Conservation (phyloP, 2,329 filamentous ascomycete genomes). For the Chaetomium strumarium region DNA sequence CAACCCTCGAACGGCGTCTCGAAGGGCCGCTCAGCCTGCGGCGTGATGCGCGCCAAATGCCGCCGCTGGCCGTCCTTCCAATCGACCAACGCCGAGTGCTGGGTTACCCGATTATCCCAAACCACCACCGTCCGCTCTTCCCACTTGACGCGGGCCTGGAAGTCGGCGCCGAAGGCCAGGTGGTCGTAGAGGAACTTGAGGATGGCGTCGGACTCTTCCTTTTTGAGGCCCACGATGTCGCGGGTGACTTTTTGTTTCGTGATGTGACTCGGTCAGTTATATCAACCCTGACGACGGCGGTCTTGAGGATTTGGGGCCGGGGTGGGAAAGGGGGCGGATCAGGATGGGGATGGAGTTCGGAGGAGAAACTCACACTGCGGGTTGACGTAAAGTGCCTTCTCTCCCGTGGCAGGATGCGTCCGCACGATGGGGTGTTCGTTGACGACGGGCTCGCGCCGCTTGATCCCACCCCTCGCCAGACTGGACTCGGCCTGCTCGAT, state of each 20-base stretch:
- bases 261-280: background rate
- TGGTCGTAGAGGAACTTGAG: constrained; percentile 75
- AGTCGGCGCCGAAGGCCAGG: constrained; percentile 63
- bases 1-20: constrained; percentile 55
- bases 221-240: constrained; percentile 75
- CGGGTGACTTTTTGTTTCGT: constrained; percentile 57
- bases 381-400: constrained; percentile 80
- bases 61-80: constrained; percentile 75
- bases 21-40: constrained; percentile 71
- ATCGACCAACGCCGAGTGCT: constrained; percentile 73
- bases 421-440: constrained; percentile 72
- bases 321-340: background rate
- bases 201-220: constrained; percentile 75
- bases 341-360: background rate
- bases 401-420: constrained; percentile 75
- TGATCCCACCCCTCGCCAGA: constrained; percentile 60
- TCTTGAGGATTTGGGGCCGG: background rate
- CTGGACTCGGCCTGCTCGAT: constrained; percentile 72
- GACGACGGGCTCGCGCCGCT: constrained; percentile 68
- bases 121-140: constrained; percentile 73
- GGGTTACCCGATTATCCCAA: constrained; percentile 79
- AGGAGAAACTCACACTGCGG: constrained; percentile 59
- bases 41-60: constrained; percentile 75
- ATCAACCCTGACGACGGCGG: background rate
- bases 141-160: constrained; percentile 73